phyloP scores from a whole-genome alignment of 306 rosid genomes.

The Elaeagnus macrophylla region DNA sequence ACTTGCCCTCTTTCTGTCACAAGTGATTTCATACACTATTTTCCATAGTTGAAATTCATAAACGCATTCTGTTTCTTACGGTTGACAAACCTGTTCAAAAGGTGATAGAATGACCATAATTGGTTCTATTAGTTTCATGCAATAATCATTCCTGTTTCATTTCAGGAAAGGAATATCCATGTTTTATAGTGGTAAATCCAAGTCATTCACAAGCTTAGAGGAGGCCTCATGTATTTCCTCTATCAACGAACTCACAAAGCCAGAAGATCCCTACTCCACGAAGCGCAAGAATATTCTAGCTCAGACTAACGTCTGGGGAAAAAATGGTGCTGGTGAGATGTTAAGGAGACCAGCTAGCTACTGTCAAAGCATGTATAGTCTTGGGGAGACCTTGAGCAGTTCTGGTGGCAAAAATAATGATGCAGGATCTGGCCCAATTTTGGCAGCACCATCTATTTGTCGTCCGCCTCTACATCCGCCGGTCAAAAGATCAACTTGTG shows the following conservation, averaged over 20 bases:
- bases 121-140: neutral
- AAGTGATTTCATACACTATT: too few species aligned
- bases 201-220: constrained; percentile 75
- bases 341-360: constrained; percentile 45
- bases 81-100: neutral
- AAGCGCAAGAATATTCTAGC: constrained; percentile 66
- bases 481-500: constrained; percentile 22
- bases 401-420: constrained; percentile 13
- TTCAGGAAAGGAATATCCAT: constrained; percentile 84
- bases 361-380: constrained; percentile 27
- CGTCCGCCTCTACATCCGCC: constrained; percentile 72
- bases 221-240: constrained; percentile 43
- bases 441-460: constrained; percentile 36
- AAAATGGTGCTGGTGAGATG: constrained; percentile 33
- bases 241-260: constrained; percentile 58
- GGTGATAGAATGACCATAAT: neutral
- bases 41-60: neutral
- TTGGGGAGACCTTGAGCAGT: constrained; percentile 25
- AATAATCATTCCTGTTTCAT: constrained; percentile 5
- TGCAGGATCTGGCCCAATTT: constrained; percentile 35
- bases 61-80: neutral
- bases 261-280: constrained; percentile 64
- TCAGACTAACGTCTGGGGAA: constrained; percentile 22
- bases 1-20: too few species aligned
- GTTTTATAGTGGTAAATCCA: constrained; percentile 82